These are phyloP conservation scores for Auxenochlorella pyrenoidosa DNA, from an alignment of 139 green algal genomes.

Conservation along the genomic window DNA sequence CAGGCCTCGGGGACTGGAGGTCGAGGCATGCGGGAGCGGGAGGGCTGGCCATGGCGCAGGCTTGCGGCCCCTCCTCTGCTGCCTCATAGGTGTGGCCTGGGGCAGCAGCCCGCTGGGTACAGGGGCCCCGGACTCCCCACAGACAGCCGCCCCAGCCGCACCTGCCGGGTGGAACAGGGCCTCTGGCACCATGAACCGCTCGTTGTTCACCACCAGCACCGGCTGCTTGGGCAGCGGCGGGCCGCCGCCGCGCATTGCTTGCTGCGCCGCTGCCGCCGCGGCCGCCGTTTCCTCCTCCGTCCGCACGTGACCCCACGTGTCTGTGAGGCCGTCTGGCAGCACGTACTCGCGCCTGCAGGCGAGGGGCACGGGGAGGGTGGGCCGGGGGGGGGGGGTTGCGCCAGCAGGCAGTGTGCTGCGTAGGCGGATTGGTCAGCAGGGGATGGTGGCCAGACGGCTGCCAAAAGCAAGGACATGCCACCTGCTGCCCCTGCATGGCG, in stretches of 20 bases:
- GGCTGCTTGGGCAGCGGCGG: constrained; percentile 12
- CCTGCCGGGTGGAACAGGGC: constrained; percentile 80
- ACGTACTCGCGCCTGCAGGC: constrained; percentile 79
- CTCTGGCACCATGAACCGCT: constrained; percentile 99
- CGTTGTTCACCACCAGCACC: constrained; percentile 91
- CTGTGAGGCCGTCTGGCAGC: constrained; percentile 92
- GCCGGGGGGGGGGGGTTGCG: no score
- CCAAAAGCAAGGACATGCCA: no score
- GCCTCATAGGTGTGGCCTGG: neutral
- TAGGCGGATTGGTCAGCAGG: no score
- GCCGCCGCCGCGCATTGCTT: neutral
- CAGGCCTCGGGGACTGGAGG: neutral
- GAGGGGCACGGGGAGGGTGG: neutral
- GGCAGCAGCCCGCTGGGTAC: neutral
- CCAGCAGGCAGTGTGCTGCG: neutral
- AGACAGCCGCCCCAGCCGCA: neutral
- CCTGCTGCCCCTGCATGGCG: no score
- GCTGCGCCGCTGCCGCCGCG: constrained; percentile 20
- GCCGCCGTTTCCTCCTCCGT: constrained; percentile 6
- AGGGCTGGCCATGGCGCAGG: neutral
- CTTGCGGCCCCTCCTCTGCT: no score
- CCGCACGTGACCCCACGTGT: constrained; percentile 81
- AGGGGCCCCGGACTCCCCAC: neutral
- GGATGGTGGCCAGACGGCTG: no score
- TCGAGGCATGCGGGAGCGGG: constrained; percentile 16